Conservation (phyloP, 148 eudicot genomes). For the Heliamphora exappendiculata region DNA sequence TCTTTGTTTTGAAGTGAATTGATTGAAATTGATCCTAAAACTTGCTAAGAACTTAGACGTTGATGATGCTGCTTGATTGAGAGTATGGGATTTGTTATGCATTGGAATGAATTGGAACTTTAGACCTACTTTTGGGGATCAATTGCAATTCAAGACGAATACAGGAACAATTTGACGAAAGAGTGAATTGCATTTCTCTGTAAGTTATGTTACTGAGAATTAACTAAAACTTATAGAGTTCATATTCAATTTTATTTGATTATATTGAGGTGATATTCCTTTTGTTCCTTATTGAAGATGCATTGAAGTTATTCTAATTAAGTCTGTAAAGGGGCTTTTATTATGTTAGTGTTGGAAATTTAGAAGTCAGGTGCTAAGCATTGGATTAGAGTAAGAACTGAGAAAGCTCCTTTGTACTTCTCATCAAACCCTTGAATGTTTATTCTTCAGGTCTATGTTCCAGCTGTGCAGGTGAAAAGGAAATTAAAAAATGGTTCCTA, state of each 20-base stretch:
- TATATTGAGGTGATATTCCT: neutral
- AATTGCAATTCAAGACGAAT: neutral
- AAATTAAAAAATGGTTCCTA: constrained; percentile 70
- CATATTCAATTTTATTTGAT: neutral
- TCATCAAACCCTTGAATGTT: constrained; percentile 11
- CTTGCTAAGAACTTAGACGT: neutral
- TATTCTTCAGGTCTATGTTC: constrained; percentile 66
- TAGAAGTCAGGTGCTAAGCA: neutral
- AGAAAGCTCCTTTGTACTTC: neutral
- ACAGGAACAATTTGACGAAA: neutral
- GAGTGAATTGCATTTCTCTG: neutral
- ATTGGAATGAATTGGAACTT: neutral
- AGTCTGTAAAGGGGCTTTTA: neutral
- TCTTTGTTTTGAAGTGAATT: neutral
- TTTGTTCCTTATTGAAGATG: neutral
- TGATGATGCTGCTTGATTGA: neutral
- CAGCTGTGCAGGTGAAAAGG: constrained; percentile 63
- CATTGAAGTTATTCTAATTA: neutral
- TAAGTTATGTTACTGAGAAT: neutral
- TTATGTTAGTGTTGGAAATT: neutral
- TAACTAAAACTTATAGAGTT: neutral
- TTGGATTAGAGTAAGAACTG: neutral
- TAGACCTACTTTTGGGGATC: neutral
- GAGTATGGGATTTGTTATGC: too few species aligned
- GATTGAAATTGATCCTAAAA: neutral